A percentile compares a stretch with the other conserved stretches of the same genome.
These are phyloP conservation scores for Boletus fagicola DNA, from an alignment of 768 basidiomycete genomes.

Conservation along the genomic window DNA sequence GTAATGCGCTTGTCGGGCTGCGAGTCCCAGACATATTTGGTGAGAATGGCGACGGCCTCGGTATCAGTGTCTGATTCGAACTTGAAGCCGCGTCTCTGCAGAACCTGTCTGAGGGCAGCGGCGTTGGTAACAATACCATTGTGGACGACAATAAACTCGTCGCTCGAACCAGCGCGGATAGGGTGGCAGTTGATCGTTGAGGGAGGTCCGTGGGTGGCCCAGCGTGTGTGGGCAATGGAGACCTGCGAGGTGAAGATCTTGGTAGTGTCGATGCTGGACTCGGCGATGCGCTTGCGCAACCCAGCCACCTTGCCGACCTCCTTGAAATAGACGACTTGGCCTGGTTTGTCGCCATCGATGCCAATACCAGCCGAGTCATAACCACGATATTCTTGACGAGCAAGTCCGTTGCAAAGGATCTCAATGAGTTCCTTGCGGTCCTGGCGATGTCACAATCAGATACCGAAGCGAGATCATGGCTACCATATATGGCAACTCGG, in stretches of 20 bases:
- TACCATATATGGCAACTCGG: conserved; percentile 24
- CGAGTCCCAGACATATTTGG: conserved; percentile 95
- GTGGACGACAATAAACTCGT: conserved; percentile 93
- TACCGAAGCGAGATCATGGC: conserved; percentile 1
- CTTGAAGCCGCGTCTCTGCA: conserved; percentile 93
- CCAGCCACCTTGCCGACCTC: conserved; percentile 97
- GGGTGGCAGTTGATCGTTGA: conserved; percentile 93
- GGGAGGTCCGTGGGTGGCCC: conserved; percentile 97
- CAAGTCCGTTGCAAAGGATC: conserved; percentile 85
- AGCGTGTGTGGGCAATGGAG: conserved; percentile 97
- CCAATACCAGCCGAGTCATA: conserved; percentile 94
- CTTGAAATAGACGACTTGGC: conserved; percentile 84
- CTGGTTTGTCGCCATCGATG: conserved; percentile 87
- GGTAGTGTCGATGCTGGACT: conserved; percentile 64
- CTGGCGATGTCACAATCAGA: conserved; percentile 39
- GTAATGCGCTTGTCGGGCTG: conserved; percentile 80
- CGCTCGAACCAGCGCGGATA: conserved; percentile 72
- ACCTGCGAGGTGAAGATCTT: conserved; percentile 85
- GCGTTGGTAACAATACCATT: conserved; percentile 99
- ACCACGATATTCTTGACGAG: conserved; percentile 95
- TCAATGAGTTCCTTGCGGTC: conserved; percentile 90
- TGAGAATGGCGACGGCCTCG: conserved; percentile 93
- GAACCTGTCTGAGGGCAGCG: conserved; percentile 81
- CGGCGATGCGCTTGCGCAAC: conserved; percentile 84
- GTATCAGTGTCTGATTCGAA: conserved; percentile 98